Evolutionary conservation across 805 yeast genomes (phyloP).

Genomic region (Metschnikowia bowlesiae): DNA sequence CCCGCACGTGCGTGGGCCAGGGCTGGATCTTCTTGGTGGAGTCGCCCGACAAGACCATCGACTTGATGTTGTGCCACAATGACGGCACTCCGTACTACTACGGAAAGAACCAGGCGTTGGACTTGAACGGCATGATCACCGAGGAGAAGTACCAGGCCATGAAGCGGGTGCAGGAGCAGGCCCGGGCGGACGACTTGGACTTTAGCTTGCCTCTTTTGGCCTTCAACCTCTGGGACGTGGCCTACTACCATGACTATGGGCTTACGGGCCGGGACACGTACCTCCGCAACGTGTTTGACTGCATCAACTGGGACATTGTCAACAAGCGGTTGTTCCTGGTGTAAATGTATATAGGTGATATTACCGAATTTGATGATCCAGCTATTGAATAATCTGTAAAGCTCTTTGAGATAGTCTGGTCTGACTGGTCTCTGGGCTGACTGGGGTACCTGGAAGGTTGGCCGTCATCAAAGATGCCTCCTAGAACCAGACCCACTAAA

Average conservation of each 20-base stretch:
- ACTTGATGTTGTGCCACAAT: slow-evolving; percentile 54
- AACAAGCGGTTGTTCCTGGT: slow-evolving; percentile 46
- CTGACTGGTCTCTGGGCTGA: too few species aligned
- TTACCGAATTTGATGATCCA: not conserved
- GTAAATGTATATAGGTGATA: slow-evolving; percentile 7
- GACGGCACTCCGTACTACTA: slow-evolving; percentile 76
- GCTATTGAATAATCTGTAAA: too few species aligned
- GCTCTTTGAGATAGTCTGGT: too few species aligned
- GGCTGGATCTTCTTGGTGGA: slow-evolving; percentile 80
- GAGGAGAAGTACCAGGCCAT: slow-evolving; percentile 49
- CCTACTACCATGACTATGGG: slow-evolving; percentile 85
- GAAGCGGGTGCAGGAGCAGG: slow-evolving; percentile 30
- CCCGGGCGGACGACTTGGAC: slow-evolving; percentile 47
- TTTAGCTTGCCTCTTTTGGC: slow-evolving; percentile 71
- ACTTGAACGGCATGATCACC: slow-evolving; percentile 68
- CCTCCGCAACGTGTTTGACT: slow-evolving; percentile 68
- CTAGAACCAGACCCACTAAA: too few species aligned
- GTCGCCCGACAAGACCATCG: slow-evolving; percentile 53
- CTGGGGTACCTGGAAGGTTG: too few species aligned
- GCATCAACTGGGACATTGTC: slow-evolving; percentile 80
- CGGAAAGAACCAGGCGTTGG: slow-evolving; percentile 66
- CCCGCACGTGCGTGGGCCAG: slow-evolving; percentile 54
- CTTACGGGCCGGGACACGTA: slow-evolving; percentile 67
- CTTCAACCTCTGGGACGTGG: slow-evolving; percentile 83
- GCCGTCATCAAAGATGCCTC: too few species aligned